A percentile compares a stretch with the other conserved stretches of the same genome.
phyloP scores from a whole-genome alignment of 805 yeast genomes.

The Starmera quercuum region DNA sequence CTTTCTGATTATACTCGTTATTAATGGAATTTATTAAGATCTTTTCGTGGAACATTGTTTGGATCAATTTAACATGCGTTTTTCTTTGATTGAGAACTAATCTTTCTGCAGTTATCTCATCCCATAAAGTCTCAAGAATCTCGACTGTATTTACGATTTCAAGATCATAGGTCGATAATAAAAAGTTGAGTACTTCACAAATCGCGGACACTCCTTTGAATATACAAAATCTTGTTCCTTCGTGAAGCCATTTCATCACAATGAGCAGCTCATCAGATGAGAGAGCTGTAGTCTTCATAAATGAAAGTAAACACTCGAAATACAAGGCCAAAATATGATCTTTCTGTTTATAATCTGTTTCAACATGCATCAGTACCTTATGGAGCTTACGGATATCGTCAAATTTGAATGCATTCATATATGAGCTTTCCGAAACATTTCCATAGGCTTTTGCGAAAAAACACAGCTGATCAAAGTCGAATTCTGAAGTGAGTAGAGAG shows the following conservation, averaged over 20 bases:
- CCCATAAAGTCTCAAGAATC: slow-evolving; percentile 46
- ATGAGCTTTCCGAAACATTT: slow-evolving; percentile 10
- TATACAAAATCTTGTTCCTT: too few species aligned
- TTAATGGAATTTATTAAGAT: slow-evolving; percentile 31
- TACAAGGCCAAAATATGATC: slow-evolving; percentile 21
- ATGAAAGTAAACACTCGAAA: slow-evolving; percentile 16
- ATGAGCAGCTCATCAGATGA: slow-evolving; percentile 14
- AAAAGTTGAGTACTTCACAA: slow-evolving; percentile 10
- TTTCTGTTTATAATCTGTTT: slow-evolving; percentile 18
- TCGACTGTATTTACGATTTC: slow-evolving; percentile 22
- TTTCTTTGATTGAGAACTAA: slow-evolving; percentile 57
- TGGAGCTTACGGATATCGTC: background rate
- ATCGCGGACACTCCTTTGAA: slow-evolving; percentile 8
- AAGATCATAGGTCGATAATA: slow-evolving; percentile 11
- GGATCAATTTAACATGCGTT: slow-evolving; percentile 51
- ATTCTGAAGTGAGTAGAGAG: slow-evolving; percentile 6
- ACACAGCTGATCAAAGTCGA: slow-evolving; percentile 19
- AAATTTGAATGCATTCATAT: slow-evolving; percentile 1
- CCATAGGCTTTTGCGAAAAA: slow-evolving; percentile 20
- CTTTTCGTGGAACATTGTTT: slow-evolving; percentile 35
- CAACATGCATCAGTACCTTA: background rate
- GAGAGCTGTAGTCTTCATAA: slow-evolving; percentile 13
- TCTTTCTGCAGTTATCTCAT: slow-evolving; percentile 45
- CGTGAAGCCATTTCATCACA: too few species aligned
- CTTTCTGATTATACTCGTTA: slow-evolving; percentile 19